A percentile compares a stretch with the other conserved stretches of the same genome.
Evolutionary conservation across 306 rosid genomes (phyloP).

Genomic region (Argentina anserina): DNA sequence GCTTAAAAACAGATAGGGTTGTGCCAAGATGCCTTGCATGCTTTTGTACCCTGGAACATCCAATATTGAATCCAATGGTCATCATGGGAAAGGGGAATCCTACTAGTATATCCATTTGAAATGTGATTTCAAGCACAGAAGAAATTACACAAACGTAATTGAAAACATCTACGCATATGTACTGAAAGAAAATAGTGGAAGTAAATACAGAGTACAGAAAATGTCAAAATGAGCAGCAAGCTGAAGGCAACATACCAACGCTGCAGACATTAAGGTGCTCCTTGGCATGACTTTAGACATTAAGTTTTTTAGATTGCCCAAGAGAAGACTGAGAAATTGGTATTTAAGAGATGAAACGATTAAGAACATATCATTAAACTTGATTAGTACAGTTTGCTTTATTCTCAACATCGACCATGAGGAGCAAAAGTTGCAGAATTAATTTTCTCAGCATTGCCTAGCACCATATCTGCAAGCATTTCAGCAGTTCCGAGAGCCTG

Average conservation of each 20-base stretch:
- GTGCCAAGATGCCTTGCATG: slow-evolving; percentile 39
- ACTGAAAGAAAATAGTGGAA: neutral
- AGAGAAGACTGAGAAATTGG: neutral
- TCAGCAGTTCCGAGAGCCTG: slow-evolving; percentile 94
- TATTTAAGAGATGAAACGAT: neutral
- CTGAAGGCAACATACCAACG: slow-evolving; percentile 7
- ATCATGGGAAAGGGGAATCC: slow-evolving; percentile 50
- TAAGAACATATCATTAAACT: neutral
- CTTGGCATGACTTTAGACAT: neutral
- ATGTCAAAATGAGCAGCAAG: neutral
- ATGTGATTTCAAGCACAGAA: neutral
- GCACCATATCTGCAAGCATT: slow-evolving; percentile 64
- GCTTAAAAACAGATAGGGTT: slow-evolving; percentile 60
- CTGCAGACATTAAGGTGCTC: slow-evolving; percentile 11
- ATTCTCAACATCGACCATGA: slow-evolving; percentile 41
- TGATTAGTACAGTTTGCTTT: neutral
- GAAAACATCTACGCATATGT: neutral
- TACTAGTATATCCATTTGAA: slow-evolving; percentile 52
- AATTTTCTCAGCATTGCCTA: slow-evolving; percentile 52
- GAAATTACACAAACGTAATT: neutral
- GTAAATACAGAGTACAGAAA: neutral
- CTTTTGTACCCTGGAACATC: slow-evolving; percentile 44
- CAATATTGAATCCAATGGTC: slow-evolving; percentile 36
- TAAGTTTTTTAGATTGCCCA: neutral
- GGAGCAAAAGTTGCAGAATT: slow-evolving; percentile 46